Conservation (phyloP, 306 rosid genomes). For the cucumber (Cucumis sativus) region Cucumber_9930_V3 NC_026660.2:27624501-27625000, state of each 20-base stretch:
- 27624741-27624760: not conserved
- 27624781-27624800: not conserved
- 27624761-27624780: not conserved
- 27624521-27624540: not conserved
- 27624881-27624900: not conserved
- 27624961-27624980: not conserved
- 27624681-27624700: not conserved
- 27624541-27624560: not conserved
- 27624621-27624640: not conserved
- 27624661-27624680: not conserved
- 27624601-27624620: not conserved
- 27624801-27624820: conserved; percentile 11
- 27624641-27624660: not conserved
- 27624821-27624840: conserved; percentile 30
- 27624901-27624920: too few relatives aligned
- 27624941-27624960: not conserved
- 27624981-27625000: not conserved
- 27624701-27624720: conserved; percentile 20
- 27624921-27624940: too few relatives aligned
- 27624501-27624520: conserved; percentile 24
- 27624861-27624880: conserved; percentile 23
- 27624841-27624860: conserved; percentile 98
- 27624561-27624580: conserved; percentile 26
- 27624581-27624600: conserved; percentile 18
- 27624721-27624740: conserved; percentile 9